Conservation (phyloP, 192 early-diverging fungal species). For the Cetraspora pellucida region DNA sequence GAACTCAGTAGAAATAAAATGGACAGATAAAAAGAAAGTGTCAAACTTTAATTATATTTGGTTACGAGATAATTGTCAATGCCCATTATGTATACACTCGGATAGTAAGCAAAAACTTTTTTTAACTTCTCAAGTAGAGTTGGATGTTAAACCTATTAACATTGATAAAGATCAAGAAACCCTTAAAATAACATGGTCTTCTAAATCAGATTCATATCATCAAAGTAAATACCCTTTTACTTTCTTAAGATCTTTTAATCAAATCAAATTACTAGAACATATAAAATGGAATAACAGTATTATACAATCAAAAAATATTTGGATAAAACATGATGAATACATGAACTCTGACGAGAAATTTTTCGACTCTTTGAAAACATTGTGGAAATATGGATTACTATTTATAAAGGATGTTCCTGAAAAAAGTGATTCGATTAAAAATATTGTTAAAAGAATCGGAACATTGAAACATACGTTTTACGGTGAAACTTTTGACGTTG, state of each 20-base stretch:
- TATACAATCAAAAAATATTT: too few relatives aligned
- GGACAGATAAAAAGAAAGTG: slow-evolving; percentile 8
- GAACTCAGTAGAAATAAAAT: background rate
- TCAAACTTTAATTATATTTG: slow-evolving; percentile 44
- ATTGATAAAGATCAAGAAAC: too few relatives aligned
- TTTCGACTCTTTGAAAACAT: too few relatives aligned
- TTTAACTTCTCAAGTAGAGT: slow-evolving; percentile 51
- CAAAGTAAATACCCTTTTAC: slow-evolving; percentile 21
- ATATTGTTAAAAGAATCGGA: slow-evolving; percentile 67
- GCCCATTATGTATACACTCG: slow-evolving; percentile 59
- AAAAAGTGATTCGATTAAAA: background rate
- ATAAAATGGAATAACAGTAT: slow-evolving; percentile 44
- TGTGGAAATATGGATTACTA: background rate
- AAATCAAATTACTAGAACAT: too few relatives aligned
- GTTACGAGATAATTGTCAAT: slow-evolving; percentile 66
- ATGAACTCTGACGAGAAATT: slow-evolving; percentile 41
- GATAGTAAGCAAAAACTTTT: slow-evolving; percentile 60
- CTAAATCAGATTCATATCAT: slow-evolving; percentile 10
- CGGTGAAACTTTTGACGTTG: slow-evolving; percentile 77
- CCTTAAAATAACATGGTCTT: slow-evolving; percentile 48
- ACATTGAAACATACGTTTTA: slow-evolving; percentile 75
- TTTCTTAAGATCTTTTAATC: too few relatives aligned
- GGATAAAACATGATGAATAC: background rate
- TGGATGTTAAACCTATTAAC: slow-evolving; percentile 45
- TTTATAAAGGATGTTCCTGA: too few relatives aligned